Percentiles rank a stretch among this genome's conserved stretches.
Conservation (phyloP, 2,329 filamentous ascomycete species). For the Apiospora arundinis region DNA sequence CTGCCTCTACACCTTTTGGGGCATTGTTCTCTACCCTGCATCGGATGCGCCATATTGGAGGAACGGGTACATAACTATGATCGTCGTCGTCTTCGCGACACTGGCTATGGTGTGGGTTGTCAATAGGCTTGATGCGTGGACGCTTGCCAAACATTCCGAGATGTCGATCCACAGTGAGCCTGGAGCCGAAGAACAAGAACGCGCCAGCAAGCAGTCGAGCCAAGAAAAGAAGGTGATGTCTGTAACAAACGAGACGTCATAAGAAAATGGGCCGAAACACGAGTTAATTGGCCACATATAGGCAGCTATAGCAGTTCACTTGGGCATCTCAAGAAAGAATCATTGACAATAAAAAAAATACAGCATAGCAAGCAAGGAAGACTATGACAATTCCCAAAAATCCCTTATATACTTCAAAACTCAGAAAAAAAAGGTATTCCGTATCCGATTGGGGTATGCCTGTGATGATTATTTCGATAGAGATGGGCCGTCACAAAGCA, state of each 20-base stretch:
- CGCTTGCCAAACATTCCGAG: constrained; percentile 22
- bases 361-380: neutral
- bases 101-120: constrained; percentile 27
- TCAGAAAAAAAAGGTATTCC: too few relatives aligned
- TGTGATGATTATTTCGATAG: neutral
- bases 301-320: neutral
- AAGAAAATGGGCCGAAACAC: neutral
- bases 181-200: neutral
- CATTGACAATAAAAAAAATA: too few relatives aligned
- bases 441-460: too few relatives aligned
- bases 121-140: constrained; percentile 25
- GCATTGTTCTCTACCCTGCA: constrained; percentile 49
- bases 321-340: too few relatives aligned
- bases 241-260: neutral
- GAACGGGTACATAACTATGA: constrained; percentile 42
- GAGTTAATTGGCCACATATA: neutral
- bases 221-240: constrained; percentile 1
- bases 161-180: constrained; percentile 1
- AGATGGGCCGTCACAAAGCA: neutral
- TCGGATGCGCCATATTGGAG: constrained; percentile 50
- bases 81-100: constrained; percentile 29
- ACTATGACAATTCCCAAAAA: neutral
- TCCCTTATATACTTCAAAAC: neutral
- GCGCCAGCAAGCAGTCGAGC: neutral
- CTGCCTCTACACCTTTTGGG: constrained; percentile 52